These are phyloP conservation scores for Sphaerulina vaccinii DNA, from an alignment of 2,329 filamentous ascomycete genomes.

Conservation along the genomic window DNA sequence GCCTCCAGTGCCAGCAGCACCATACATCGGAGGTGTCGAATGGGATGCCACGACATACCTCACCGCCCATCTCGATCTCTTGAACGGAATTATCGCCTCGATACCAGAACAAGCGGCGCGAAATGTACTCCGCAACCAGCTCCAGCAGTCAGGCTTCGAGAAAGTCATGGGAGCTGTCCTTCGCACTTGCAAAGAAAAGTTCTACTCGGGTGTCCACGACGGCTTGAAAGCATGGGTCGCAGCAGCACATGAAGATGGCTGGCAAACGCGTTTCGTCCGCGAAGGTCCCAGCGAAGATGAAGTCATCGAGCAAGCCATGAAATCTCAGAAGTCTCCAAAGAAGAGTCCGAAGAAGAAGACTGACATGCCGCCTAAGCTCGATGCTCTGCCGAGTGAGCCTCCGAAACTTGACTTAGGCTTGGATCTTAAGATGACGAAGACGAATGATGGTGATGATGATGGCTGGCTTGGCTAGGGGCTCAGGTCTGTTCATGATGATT, in stretches of 20 bases:
- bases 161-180: slow-evolving; percentile 81
- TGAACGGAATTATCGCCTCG: slow-evolving; percentile 86
- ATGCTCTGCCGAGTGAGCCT: slow-evolving; percentile 20
- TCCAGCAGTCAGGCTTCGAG: slow-evolving; percentile 85
- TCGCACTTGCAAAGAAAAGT: slow-evolving; percentile 94
- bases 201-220: slow-evolving; percentile 89
- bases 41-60: slow-evolving; percentile 99
- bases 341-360: slow-evolving; percentile 39
- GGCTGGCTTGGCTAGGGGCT: slow-evolving; percentile 34
- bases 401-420: slow-evolving; percentile 31
- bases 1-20: slow-evolving; percentile 87
- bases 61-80: slow-evolving; percentile 83
- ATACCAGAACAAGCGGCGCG: slow-evolving; percentile 68
- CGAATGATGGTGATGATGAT: slow-evolving; percentile 27
- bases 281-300: slow-evolving; percentile 61
- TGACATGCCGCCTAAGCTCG: slow-evolving; percentile 28
- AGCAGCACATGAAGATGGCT: slow-evolving; percentile 81
- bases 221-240: slow-evolving; percentile 86
- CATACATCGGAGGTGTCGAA: slow-evolving; percentile 94
- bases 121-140: slow-evolving; percentile 72
- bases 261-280: slow-evolving; percentile 78
- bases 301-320: slow-evolving; percentile 42
- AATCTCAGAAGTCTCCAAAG: slow-evolving; percentile 43
- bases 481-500: slow-evolving; percentile 2
- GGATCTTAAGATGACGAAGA: slow-evolving; percentile 21